These are phyloP conservation scores for Aspergillus sclerotiicarbonarius DNA, from an alignment of 495 filamentous ascomycete species.

Conservation along the genomic window DNA sequence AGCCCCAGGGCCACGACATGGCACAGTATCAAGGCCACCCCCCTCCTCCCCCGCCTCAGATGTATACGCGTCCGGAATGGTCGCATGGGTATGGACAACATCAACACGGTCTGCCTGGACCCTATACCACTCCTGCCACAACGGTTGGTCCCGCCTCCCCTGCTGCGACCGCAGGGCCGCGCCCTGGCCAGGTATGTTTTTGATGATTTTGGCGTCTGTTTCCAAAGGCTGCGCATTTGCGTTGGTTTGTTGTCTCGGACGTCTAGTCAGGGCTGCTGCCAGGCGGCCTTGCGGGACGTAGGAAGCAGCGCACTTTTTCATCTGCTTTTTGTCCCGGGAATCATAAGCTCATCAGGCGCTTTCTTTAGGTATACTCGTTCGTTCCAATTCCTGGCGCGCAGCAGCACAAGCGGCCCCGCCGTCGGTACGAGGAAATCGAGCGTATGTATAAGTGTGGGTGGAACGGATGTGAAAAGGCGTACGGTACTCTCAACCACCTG, in stretches of 20 bases:
- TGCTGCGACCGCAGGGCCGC: slow-evolving; percentile 58
- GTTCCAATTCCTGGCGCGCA: slow-evolving; percentile 96
- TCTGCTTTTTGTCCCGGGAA: slow-evolving; percentile 12
- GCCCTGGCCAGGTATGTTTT: slow-evolving; percentile 72
- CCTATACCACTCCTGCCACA: slow-evolving; percentile 60
- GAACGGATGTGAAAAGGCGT: slow-evolving; percentile 97
- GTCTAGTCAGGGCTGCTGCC: slow-evolving; percentile 20
- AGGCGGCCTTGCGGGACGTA: slow-evolving; percentile 25
- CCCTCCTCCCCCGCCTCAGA: slow-evolving; percentile 54
- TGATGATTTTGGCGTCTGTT: slow-evolving; percentile 38
- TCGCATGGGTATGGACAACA: slow-evolving; percentile 68
- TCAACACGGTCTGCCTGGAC: slow-evolving; percentile 59
- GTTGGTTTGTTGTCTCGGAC: slow-evolving; percentile 34
- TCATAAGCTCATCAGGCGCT: slow-evolving; percentile 18
- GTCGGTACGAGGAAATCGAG: slow-evolving; percentile 97
- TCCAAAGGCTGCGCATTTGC: slow-evolving; percentile 29
- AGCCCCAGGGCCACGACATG: slow-evolving; percentile 78
- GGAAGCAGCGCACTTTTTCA: slow-evolving; percentile 33
- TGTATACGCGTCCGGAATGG: slow-evolving; percentile 86
- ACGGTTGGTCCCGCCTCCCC: slow-evolving; percentile 58
- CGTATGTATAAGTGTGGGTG: slow-evolving; percentile 99
- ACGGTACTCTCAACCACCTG: slow-evolving; percentile 92
- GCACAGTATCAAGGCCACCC: slow-evolving; percentile 60
- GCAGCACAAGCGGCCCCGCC: slow-evolving; percentile 92
- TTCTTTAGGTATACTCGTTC: slow-evolving; percentile 87